Conservation (phyloP, 139 green algal species). For the Pycnococcus provasolii region DNA sequence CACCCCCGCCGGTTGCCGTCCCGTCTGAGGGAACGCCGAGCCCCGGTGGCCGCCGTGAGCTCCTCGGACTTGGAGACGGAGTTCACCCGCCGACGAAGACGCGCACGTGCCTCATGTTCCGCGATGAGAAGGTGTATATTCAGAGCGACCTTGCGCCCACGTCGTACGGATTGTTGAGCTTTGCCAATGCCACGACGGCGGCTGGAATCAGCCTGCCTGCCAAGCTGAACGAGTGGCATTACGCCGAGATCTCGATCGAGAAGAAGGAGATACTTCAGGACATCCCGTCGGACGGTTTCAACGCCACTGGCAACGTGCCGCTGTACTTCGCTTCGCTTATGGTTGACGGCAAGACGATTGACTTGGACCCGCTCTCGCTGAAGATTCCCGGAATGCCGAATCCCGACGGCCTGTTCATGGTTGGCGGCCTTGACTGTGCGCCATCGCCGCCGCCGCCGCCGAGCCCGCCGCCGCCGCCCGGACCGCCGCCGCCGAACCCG, state of each 20-base stretch:
- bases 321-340: not conserved
- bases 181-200: conserved; percentile 4
- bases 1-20: not conserved
- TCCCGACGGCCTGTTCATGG: too few relatives aligned
- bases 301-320: not conserved
- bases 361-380: too few relatives aligned
- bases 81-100: not conserved
- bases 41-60: not conserved
- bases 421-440: too few relatives aligned
- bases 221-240: conserved; percentile 24
- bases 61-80: not conserved
- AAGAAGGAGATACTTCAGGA: conserved; percentile 5
- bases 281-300: conserved; percentile 9
- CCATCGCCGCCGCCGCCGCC: too few relatives aligned
- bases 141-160: conserved; percentile 4
- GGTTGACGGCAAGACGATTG: not conserved
- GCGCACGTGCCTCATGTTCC: conserved; percentile 9
- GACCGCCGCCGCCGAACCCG: not conserved
- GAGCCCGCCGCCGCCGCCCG: not conserved
- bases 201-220: conserved; percentile 1
- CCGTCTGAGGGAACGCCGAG: not conserved
- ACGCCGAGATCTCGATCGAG: conserved; percentile 23
- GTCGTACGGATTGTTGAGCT: conserved; percentile 10
- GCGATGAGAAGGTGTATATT: conserved; percentile 9
- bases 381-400: too few relatives aligned